These are phyloP conservation scores for Henckelia pumila DNA, from an alignment of 257 asterid genomes.

Conservation along the genomic window DNA sequence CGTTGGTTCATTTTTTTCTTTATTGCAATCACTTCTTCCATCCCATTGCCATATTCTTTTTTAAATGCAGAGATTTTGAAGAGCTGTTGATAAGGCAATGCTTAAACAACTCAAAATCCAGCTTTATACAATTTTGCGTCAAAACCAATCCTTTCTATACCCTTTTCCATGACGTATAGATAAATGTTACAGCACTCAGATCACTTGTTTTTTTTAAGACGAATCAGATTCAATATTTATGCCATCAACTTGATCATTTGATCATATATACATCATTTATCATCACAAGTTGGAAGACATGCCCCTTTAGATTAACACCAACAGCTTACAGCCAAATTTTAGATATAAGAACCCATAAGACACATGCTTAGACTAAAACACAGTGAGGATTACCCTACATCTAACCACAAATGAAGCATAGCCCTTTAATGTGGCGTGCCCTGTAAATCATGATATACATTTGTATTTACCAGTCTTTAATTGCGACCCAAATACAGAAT, in stretches of 20 bases:
- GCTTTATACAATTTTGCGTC: not conserved
- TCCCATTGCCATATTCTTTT: not conserved
- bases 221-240: not conserved
- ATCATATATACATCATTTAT: conserved; percentile 7
- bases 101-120: conserved; percentile 9
- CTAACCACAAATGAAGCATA: not conserved
- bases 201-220: too few relatives aligned
- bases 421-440: not conserved
- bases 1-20: not conserved
- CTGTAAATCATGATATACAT: not conserved
- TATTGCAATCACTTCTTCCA: not conserved
- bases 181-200: too few relatives aligned
- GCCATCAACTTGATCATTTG: not conserved
- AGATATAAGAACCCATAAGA: too few relatives aligned
- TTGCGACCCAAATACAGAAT: not conserved
- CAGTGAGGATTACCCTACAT: not conserved
- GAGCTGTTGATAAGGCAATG: not conserved
- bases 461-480: too few relatives aligned
- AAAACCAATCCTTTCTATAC: not conserved
- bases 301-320: too few relatives aligned
- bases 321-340: too few relatives aligned
- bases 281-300: too few relatives aligned
- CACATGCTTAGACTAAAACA: not conserved
- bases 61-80: not conserved
- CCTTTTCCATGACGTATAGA: too few relatives aligned